Evolutionary conservation across 2,329 filamentous ascomycete genomes (phyloP), one percentile per base, ranked within the genome.

Genomic region (Seiridium cupressi): DNA sequence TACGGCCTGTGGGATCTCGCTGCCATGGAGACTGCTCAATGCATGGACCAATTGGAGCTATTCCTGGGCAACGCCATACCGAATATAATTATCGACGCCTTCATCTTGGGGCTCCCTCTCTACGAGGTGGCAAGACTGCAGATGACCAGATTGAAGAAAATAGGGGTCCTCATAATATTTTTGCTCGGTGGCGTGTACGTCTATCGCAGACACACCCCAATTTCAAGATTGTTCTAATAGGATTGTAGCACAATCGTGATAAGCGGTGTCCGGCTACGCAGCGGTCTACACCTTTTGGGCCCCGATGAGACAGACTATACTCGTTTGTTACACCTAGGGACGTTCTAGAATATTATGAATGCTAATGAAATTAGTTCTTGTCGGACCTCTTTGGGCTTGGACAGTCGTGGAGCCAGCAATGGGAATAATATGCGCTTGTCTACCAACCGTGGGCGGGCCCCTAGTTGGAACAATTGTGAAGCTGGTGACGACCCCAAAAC

Each of bases 61-160:
- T 57, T 57, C 18, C 9, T 57, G n/a, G 55, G 55, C 6, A 57
- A 47, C 34, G 55, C 55, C 34, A 57, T 57, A 32, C 55, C 55
- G 18, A 57, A 57, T 42, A 47, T 57, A 31, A 38, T 35, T 31
- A 57, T 57, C 44, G 55, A 57, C 40, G 34, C 47, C 13, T 32
- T 57, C 5, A 57, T 57, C 8, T 3, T 57, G 13, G 55, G 42
- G 31, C 35, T 57, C 11, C 55, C 55, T 36, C 32, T 57, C 8
- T 57, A 57, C n/a, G 55, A 57, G 26, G 55, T 57, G 32, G 42
- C 42, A 7, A 47, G 13, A 35, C 13, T 57, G 42, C 55, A 57
- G 26, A 57, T 57, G 55, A 32, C 32, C 5, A 38, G 9, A 35
- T 2, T 48, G 3, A 57, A 57, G 26, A 57, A 57, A 42, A 38